Evolutionary conservation across 148 eudicot species (phyloP), one percentile per base, ranked within the genome.

Genomic region (Amaranthus cruentus): DNA sequence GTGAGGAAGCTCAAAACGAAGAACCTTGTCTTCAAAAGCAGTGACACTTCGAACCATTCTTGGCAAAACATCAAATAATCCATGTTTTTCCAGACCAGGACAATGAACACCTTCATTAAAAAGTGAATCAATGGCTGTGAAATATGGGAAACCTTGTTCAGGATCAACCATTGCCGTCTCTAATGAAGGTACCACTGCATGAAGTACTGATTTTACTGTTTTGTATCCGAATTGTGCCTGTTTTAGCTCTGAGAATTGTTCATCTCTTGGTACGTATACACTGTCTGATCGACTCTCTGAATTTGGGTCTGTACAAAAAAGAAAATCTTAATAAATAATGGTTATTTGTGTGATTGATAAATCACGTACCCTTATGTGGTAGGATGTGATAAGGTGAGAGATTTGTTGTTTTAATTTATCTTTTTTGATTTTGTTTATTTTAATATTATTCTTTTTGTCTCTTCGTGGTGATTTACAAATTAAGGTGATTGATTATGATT

Each of bases 261-360:
- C 98, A 53, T 90, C 93, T 82, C 96, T 81, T 0, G 98, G 98
- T 67, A 92, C 90, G 59, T 90, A 92, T 0, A 88, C 58, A 4
- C 6, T 52, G 3, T 42, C 12, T 12, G 80, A 72, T 79, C 85
- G 82, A 2, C 73, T 68, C 69, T 92, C 97, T 1, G 91, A 83
- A 6, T 52, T 53, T 47, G 90, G 84, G 83, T 90, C 98, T 91
- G 80, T 62, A 21, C 13, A 65, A 4, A 1, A 28, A 46, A 6
- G 48, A 6, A 62, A 3, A 43, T 8, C 0, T 18, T 21, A n/a
- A 2, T 28, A 28, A 28, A 28, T 28, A 28, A 28, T 0, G 38
- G 38, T 28, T 28, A 28, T 28, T 28, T 28, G 2, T 28, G 38
- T 0, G 38, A 2, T 28, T 28, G 2, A 28, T 28, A 28, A 28